Evolutionary conservation across 139 green algal species (phyloP).

Genomic region (Eudorina sp.): DNA sequence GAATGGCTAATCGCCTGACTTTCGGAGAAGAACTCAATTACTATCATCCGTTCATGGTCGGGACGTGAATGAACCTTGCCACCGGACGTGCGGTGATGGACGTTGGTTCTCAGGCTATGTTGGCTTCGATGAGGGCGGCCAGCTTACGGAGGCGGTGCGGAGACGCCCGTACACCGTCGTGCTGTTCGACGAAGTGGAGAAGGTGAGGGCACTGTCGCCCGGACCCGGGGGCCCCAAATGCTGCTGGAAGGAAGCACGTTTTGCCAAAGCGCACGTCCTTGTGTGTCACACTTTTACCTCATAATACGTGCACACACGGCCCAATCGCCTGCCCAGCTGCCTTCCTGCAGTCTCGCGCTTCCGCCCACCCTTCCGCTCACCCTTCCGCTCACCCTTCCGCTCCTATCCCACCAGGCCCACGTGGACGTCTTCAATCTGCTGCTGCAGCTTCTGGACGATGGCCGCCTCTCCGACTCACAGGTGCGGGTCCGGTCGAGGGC

Average conservation of each 20-base stretch:
- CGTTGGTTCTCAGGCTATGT: no score
- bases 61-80: no score
- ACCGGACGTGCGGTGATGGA: no score
- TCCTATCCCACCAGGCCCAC: slow-evolving; percentile 78
- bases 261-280: no score
- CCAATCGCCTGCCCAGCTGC: neutral
- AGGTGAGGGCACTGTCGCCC: slow-evolving; percentile 55
- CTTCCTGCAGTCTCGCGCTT: neutral
- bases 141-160: slow-evolving; percentile 92
- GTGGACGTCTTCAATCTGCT: slow-evolving; percentile 98
- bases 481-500: neutral
- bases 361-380: neutral
- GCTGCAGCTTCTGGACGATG: slow-evolving; percentile 96
- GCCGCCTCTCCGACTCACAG: slow-evolving; percentile 57
- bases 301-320: neutral
- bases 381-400: neutral
- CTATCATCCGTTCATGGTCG: no score
- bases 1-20: no score
- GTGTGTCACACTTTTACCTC: neutral
- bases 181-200: slow-evolving; percentile 98
- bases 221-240: no score
- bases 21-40: no score
- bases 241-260: no score
- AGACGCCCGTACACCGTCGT: slow-evolving; percentile 88
- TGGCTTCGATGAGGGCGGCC: slow-evolving; percentile 77